Percentiles rank a stretch among this genome's conserved stretches.
Conservation (phyloP, 176 grass and related monocot species). For the Aegilops umbellulata region DNA sequence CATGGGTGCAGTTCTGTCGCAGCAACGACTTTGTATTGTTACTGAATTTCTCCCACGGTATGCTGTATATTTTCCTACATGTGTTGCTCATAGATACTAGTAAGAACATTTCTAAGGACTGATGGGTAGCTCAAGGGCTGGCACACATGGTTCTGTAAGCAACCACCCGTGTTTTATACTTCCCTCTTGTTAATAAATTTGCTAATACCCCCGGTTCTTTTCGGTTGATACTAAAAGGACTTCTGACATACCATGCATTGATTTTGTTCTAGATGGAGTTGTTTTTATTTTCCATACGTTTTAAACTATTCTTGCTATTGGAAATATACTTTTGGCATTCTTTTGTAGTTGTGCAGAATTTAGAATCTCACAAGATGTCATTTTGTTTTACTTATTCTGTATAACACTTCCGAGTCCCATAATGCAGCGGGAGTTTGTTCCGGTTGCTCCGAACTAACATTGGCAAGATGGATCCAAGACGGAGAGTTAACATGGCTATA, state of each 20-base stretch:
- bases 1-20: conserved; percentile 87
- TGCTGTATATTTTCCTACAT: conserved; percentile 15
- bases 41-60: conserved; percentile 92
- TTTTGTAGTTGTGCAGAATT: conserved; percentile 4
- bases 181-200: neutral
- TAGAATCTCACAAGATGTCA: neutral
- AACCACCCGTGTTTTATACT: neutral
- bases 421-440: conserved; percentile 87
- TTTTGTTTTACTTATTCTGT: conserved; percentile 13
- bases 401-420: neutral
- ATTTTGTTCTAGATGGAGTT: neutral
- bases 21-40: conserved; percentile 80
- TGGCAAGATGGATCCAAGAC: conserved; percentile 64
- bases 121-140: neutral
- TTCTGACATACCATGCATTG: neutral
- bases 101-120: neutral
- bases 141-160: neutral
- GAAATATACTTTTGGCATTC: neutral
- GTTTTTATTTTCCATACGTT: neutral
- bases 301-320: neutral
- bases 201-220: neutral
- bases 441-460: conserved; percentile 79
- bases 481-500: conserved; percentile 74
- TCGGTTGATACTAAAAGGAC: neutral
- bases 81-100: neutral